Evolutionary conservation across 257 asterid species (phyloP).

Genomic region (Euphrasia confusa): DNA sequence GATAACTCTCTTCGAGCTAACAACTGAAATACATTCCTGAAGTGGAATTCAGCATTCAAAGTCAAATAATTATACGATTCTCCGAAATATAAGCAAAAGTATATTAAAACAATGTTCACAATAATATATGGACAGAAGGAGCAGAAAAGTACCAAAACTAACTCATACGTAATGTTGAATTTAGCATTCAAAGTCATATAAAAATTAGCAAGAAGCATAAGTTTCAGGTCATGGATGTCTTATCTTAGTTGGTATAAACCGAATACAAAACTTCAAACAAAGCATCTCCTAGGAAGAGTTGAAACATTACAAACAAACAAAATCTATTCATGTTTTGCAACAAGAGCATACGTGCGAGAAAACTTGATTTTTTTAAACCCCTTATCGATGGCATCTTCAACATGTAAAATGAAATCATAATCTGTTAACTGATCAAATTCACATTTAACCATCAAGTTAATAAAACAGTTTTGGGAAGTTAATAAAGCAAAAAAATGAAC

Average conservation of each 20-base stretch:
- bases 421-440: no score
- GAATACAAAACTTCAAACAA: constrained; percentile 1
- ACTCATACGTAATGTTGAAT: neutral
- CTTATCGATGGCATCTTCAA: constrained; percentile 18
- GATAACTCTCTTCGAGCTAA: constrained; percentile 82
- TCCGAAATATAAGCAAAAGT: neutral
- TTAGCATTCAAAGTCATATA: no score
- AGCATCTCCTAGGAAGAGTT: neutral
- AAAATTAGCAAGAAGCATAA: neutral
- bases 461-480: neutral
- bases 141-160: constrained; percentile 17
- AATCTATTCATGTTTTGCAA: neutral
- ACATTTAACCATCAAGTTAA: constrained; percentile 1
- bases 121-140: neutral
- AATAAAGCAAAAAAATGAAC: constrained; percentile 10
- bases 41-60: constrained; percentile 30
- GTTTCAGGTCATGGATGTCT: neutral
- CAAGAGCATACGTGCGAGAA: neutral
- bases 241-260: neutral
- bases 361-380: constrained; percentile 7
- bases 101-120: constrained; percentile 2
- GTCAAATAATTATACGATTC: constrained; percentile 13
- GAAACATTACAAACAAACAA: neutral
- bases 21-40: constrained; percentile 63
- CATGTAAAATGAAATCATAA: constrained; percentile 2